Conservation (phyloP, 176 grass and related monocot species). For the Hsuehochloa calcarea region DNA sequence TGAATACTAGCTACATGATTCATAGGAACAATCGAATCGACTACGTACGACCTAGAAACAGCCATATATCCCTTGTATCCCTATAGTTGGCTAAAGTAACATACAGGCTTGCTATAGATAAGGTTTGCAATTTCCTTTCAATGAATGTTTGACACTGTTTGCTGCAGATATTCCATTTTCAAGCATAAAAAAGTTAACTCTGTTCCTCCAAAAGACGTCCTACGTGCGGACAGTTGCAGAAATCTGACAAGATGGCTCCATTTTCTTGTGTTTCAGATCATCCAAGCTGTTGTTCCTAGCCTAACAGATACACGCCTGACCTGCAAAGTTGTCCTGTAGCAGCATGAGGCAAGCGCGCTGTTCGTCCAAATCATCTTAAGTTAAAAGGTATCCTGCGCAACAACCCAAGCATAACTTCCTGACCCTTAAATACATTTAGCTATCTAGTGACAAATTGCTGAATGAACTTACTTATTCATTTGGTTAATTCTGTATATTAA, state of each 20-base stretch:
- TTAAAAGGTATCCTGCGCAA: neutral
- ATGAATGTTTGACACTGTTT: too few relatives aligned
- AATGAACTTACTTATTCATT: slow-evolving; percentile 29
- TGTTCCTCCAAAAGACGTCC: neutral
- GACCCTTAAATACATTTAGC: neutral
- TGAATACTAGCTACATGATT: too few relatives aligned
- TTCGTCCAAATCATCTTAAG: neutral
- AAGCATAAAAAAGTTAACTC: too few relatives aligned
- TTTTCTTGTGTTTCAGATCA: too few relatives aligned
- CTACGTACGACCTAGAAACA: too few relatives aligned
- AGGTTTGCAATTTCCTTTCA: too few relatives aligned
- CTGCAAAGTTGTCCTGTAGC: too few relatives aligned
- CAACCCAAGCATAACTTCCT: neutral
- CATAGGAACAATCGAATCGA: too few relatives aligned
- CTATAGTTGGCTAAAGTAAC: too few relatives aligned
- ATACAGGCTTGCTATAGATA: too few relatives aligned
- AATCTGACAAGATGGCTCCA: neutral
- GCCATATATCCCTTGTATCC: too few relatives aligned
- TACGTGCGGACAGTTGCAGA: neutral
- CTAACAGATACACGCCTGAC: neutral
- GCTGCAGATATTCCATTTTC: too few relatives aligned
- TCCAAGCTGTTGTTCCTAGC: neutral
- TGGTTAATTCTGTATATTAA: slow-evolving; percentile 32
- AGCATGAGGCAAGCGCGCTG: neutral
- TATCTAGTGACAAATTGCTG: neutral